Base-by-base conservation (phyloP, 768 basidiomycete genomes). In the Lentinula lateritia region DNA sequence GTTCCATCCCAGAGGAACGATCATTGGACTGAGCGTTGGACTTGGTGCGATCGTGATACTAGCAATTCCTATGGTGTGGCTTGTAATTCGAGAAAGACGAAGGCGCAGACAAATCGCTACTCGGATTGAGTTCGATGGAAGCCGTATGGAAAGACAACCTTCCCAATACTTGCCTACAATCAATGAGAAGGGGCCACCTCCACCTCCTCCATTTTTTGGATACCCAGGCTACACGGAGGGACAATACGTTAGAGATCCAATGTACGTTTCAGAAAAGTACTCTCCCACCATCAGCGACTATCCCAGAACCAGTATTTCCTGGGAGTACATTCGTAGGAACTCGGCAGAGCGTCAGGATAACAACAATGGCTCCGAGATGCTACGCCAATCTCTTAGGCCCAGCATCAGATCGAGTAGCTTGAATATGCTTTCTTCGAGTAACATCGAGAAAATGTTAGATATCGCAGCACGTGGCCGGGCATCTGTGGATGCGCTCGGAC, bases 371-470 rank as follows among this genome's bases (percentile, higher is more conserved):
- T 9, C 38, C 32, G 50, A 42, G 54, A 55, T 32, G 12, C n/a
- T 52, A 32, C 28, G 12, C 32, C 35, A 13, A 13, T 52, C 50
- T 8, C 20, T 42, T 1, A 56, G 52, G 18, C n/a, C 45, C 16
- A 57, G 52, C 32, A 34, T 43, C 9, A 13, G 50, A 28, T 41
- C 55, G 23, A 41, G 9, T 8, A 58, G 18, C 20, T 20, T 48
- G 42, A 43, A 43, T n/a, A 41, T 62, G 50, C 50, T 52, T 16
- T 60, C 59, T 15, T 52, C 59, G 20, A 60, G 50, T 20, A 81
- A 84, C 63, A 80, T 84, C 56, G 81, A 83, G 67, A 74, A 79
- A 28, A 83, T 84, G 69, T 73, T 86, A 39, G 80, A 84, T 66
- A 78, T 81, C 73, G 81, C 82, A 1, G 75, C 76, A 18, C 66